Evolutionary conservation across 768 basidiomycete species (phyloP), one percentile per base, ranked within the genome.

Genomic region (Agaricus bisporus): DNA sequence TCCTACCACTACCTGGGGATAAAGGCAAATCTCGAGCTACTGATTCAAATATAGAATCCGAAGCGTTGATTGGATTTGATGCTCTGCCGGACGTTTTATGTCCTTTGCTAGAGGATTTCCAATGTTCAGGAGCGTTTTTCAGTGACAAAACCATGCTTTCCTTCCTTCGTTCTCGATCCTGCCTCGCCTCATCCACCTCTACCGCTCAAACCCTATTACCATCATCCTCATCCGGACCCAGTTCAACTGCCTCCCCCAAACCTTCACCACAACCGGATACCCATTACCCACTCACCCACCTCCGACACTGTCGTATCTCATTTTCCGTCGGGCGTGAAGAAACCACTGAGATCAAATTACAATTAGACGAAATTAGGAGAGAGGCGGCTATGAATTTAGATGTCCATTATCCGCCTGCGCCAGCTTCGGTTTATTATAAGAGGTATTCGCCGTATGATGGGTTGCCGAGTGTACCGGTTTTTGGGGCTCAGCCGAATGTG

Each of bases 141-240:
- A 48, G 39, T 18, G 53, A 54, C 15, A 12, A 17, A 12, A 36
- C 10, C 9, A 54, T 54, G 53, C 47, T 54, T 5, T 28, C 46
- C 26, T 54, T 54, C 46, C 38, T 54, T 26, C 53, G 47, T n/a
- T n/a, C 39, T 6, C 53, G 53, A 17, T 54, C 53, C 32, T 54
- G 14, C 15, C 45, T 54, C 26, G 44, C 43, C 3, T 32, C 39
- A 32, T 32, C 32, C 32, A 4, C 32, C 7, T 8, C 32, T 4
- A 51, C 6, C 17, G 41, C n/a, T 26, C 18, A 10, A 7, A 11
- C 51, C 29, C 5, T 14, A 17, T 17, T 43, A 37, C 17, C 37
- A 29, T 39, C 52, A 8, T 39, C 52, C 15, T n/a, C 12, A 1
- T 12, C 52, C 9, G 18, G 36, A 35, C 28, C 53, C 11, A 12